Evolutionary conservation across 306 rosid species (phyloP).

Genomic region (Medicago arabica): DNA sequence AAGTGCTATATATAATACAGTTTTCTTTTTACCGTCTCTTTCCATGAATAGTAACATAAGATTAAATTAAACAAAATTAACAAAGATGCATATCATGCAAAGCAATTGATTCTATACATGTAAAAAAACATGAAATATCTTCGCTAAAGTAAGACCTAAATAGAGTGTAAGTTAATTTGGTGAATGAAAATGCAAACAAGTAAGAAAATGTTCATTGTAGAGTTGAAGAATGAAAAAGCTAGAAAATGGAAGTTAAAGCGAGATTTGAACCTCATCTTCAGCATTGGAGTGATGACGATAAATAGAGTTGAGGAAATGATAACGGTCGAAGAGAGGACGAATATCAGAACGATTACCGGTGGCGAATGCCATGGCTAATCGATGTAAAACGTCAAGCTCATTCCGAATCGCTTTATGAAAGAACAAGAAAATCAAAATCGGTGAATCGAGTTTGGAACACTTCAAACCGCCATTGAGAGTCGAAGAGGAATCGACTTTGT

Average conservation of each 20-base stretch:
- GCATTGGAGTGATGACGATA: conserved; percentile 96
- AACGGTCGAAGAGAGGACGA: conserved; percentile 69
- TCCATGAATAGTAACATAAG: not conserved
- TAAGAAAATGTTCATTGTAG: conserved; percentile 28
- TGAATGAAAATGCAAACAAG: conserved; percentile 26
- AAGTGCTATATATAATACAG: conserved; percentile 21
- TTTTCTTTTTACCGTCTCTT: conserved; percentile 11
- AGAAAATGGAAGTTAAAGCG: not conserved
- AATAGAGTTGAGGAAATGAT: conserved; percentile 84
- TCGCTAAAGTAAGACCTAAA: conserved; percentile 41
- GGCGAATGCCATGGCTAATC: conserved; percentile 86
- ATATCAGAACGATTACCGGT: conserved; percentile 75
- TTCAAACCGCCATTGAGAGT: conserved; percentile 51
- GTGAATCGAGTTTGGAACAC: conserved; percentile 67
- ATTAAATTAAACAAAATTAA: not conserved
- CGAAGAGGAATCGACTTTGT: conserved; percentile 70
- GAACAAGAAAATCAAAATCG: conserved; percentile 85
- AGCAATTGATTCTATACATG: conserved; percentile 4
- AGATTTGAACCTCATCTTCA: conserved; percentile 89
- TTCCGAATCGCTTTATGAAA: conserved; percentile 91
- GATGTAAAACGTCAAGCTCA: conserved; percentile 89
- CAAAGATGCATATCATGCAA: conserved; percentile 2
- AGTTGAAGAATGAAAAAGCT: conserved; percentile 13
- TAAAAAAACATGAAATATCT: not conserved
- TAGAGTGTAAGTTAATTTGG: conserved; percentile 30